Conservation (phyloP, 2,329 filamentous ascomycete species). For the Furcasterigmium sp. region DNA sequence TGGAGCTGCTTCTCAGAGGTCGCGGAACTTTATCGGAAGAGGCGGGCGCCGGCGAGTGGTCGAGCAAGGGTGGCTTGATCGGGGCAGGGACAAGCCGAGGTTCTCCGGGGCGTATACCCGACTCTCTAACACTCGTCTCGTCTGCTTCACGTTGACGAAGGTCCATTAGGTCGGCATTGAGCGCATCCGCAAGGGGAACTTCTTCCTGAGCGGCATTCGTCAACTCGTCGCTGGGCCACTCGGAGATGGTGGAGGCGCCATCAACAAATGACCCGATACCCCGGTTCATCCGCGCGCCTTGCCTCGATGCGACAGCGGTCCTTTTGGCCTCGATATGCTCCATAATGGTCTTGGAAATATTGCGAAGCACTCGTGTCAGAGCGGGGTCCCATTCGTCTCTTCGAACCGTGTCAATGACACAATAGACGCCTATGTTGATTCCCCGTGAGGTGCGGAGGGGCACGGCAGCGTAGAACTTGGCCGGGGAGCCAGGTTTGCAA, state of each 20-base stretch:
- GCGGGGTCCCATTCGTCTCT: conserved; percentile 17
- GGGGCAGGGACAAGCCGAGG: background rate
- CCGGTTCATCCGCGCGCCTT: conserved; percentile 27
- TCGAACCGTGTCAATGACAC: conserved; percentile 14
- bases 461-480: conserved; percentile 35
- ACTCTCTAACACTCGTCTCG: background rate
- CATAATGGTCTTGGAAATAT: conserved; percentile 27
- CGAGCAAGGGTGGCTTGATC: background rate
- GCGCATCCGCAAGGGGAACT: too few species aligned
- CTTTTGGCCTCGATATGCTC: conserved; percentile 26
- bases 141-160: background rate
- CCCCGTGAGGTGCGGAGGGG: conserved; percentile 31
- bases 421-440: conserved; percentile 35
- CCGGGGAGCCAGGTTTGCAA: too few species aligned
- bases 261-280: conserved; percentile 29
- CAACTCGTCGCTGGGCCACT: too few species aligned
- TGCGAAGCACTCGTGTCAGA: conserved; percentile 17
- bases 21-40: background rate
- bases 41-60: background rate
- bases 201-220: too few species aligned
- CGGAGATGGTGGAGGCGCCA: conserved; percentile 17
- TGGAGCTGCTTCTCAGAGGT: background rate
- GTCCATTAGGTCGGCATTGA: background rate
- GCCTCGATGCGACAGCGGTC: conserved; percentile 16
- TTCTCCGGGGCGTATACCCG: background rate